phyloP scores from a whole-genome alignment of 257 asterid genomes.

The Gynochthodes officinalis region DNA sequence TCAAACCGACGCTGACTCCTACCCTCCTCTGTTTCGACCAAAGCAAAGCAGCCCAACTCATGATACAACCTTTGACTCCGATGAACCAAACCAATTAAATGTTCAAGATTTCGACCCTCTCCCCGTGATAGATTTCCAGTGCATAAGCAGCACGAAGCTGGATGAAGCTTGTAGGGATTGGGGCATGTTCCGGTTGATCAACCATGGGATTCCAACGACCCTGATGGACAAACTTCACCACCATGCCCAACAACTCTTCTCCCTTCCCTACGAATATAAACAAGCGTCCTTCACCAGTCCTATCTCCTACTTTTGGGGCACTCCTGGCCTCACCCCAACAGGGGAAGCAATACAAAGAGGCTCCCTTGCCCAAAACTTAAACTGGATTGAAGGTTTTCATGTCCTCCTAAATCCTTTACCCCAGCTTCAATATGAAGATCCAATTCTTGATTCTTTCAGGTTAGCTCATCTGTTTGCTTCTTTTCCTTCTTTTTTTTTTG shows the following conservation, averaged over 20 bases:
- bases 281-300: constrained; percentile 36
- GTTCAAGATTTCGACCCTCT: constrained; percentile 27
- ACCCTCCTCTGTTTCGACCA: constrained; percentile 69
- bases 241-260: constrained; percentile 42
- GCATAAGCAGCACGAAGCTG: constrained; percentile 27
- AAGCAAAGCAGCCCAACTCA: neutral
- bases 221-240: constrained; percentile 44
- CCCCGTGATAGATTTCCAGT: constrained; percentile 56
- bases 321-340: constrained; percentile 44
- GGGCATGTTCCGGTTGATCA: constrained; percentile 82
- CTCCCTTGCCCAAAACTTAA: constrained; percentile 20
- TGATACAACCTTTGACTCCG: constrained; percentile 13
- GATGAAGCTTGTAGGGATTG: constrained; percentile 55
- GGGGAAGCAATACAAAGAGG: constrained; percentile 34
- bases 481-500: neutral
- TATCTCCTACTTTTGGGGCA: constrained; percentile 78
- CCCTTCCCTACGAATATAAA: constrained; percentile 47
- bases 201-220: constrained; percentile 64
- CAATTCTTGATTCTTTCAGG: constrained; percentile 63
- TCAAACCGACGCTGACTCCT: constrained; percentile 36
- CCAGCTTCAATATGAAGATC: constrained; percentile 33
- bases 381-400: constrained; percentile 86
- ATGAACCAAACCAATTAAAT: neutral
- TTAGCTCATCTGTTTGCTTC: neutral
- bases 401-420: constrained; percentile 37